A percentile compares a stretch with the other conserved stretches of the same genome.
These are phyloP conservation scores for Daldinia caldariorum DNA, from an alignment of 495 filamentous ascomycete species.

Conservation along the genomic window DNA sequence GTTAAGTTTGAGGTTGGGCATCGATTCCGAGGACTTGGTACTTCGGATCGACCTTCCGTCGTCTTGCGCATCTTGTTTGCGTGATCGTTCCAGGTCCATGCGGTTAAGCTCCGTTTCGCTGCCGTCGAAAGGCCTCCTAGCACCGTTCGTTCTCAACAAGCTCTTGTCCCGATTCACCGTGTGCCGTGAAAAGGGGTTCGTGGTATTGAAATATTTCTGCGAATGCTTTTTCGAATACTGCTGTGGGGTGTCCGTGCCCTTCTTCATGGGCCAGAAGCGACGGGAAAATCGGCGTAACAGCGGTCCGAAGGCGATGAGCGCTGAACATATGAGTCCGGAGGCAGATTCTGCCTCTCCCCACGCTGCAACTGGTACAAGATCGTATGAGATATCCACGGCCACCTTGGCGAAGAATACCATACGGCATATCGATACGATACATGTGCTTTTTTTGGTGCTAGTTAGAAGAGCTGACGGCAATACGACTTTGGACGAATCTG, in stretches of 20 bases:
- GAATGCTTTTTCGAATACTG: constrained; percentile 26
- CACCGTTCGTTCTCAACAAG: constrained; percentile 23
- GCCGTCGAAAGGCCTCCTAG: constrained; percentile 25
- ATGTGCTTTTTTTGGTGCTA: constrained; percentile 36
- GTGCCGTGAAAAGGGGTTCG: constrained; percentile 36
- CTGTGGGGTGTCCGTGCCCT: constrained; percentile 3
- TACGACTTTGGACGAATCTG: not conserved
- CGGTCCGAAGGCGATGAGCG: constrained; percentile 35
- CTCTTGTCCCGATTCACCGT: constrained; percentile 24
- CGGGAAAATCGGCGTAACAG: constrained; percentile 30
- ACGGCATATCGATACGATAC: constrained; percentile 41
- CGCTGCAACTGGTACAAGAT: constrained; percentile 29
- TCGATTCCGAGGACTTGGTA: constrained; percentile 33
- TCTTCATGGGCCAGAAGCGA: constrained; percentile 12
- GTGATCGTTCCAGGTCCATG: constrained; percentile 20
- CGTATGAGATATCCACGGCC: constrained; percentile 30
- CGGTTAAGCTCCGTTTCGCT: constrained; percentile 43
- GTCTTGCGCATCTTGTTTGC: constrained; percentile 17
- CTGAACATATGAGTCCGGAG: constrained; percentile 39
- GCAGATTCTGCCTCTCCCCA: constrained; percentile 40
- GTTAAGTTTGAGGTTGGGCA: constrained; percentile 32
- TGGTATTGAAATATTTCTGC: constrained; percentile 9
- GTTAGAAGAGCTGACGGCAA: constrained; percentile 6
- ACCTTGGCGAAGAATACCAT: constrained; percentile 38
- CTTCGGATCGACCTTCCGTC: constrained; percentile 38